phyloP scores from a whole-genome alignment of 495 filamentous ascomycete species.

The Penicillium odoratum region DNA sequence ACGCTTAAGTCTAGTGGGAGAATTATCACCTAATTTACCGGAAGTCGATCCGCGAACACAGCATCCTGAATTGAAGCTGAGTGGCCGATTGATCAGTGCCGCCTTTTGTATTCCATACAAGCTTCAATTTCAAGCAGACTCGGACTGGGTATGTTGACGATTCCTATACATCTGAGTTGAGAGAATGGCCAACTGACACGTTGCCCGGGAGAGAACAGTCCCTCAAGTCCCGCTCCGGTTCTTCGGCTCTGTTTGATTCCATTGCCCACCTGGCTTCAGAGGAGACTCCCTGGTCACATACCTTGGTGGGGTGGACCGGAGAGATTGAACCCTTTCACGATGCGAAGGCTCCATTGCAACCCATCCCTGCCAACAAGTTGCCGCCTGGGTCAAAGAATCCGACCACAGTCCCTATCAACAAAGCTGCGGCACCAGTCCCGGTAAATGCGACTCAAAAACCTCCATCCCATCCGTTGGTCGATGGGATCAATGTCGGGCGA shows the following conservation, averaged over 20 bases:
- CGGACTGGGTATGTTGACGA: conserved; percentile 68
- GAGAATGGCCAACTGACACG: conserved; percentile 10
- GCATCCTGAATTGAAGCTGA: conserved; percentile 69
- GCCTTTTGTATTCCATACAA: conserved; percentile 83
- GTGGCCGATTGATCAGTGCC: conserved; percentile 81
- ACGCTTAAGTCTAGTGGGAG: conserved; percentile 56
- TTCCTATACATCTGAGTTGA: neutral
- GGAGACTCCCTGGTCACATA: conserved; percentile 78
- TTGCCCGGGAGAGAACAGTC: conserved; percentile 15
- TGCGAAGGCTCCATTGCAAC: conserved; percentile 33
- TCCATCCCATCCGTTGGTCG: conserved; percentile 55
- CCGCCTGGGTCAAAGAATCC: conserved; percentile 20
- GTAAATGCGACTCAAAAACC: conserved; percentile 57
- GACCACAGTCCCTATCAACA: conserved; percentile 39
- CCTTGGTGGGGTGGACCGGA: conserved; percentile 88
- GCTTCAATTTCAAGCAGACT: conserved; percentile 62
- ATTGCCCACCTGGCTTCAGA: conserved; percentile 80
- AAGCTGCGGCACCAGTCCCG: conserved; percentile 70
- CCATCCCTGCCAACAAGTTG: conserved; percentile 34
- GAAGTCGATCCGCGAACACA: conserved; percentile 59
- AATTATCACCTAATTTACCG: conserved; percentile 42
- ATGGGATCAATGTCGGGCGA: conserved; percentile 62
- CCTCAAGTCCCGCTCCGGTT: conserved; percentile 72
- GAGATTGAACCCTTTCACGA: conserved; percentile 66
- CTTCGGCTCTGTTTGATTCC: conserved; percentile 85